phyloP scores from a whole-genome alignment of 75 land plant genomes.

The Cupressus sempervirens region DNA sequence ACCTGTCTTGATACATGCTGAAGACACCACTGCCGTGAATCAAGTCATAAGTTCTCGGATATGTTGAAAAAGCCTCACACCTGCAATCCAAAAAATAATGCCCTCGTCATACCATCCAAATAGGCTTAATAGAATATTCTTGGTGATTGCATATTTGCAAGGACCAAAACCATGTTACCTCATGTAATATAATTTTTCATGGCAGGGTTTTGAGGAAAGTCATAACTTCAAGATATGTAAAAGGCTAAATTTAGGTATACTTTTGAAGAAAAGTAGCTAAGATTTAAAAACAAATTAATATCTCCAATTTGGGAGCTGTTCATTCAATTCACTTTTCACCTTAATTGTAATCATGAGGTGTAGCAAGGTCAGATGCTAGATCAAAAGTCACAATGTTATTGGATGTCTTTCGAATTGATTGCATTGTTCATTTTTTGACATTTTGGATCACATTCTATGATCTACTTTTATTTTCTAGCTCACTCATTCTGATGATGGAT shows the following conservation, averaged over 20 bases:
- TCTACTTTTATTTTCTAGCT: too few relatives aligned
- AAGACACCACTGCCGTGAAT: constrained; percentile 65
- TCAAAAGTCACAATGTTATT: background rate
- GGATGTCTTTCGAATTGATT: too few relatives aligned
- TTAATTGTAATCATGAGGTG: background rate
- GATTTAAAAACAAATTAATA: background rate
- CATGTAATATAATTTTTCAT: background rate
- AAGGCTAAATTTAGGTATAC: too few relatives aligned
- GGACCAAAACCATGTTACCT: background rate
- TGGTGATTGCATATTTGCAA: background rate
- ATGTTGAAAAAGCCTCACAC: constrained; percentile 96
- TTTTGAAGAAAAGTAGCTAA: too few relatives aligned
- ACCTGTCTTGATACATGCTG: constrained; percentile 91
- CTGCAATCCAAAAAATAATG: constrained; percentile 17
- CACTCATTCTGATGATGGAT: too few relatives aligned
- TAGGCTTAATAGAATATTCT: background rate
- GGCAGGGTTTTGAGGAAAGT: too few relatives aligned
- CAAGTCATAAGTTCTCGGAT: constrained; percentile 92
- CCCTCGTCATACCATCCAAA: background rate
- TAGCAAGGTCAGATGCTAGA: background rate
- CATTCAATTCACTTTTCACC: background rate
- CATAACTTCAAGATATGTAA: background rate
- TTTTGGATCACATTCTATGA: too few relatives aligned
- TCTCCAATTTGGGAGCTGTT: background rate
- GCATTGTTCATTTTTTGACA: too few relatives aligned